Conservation (phyloP, 1,284 basidiomycete species). For the Pterulicium gracile region DNA sequence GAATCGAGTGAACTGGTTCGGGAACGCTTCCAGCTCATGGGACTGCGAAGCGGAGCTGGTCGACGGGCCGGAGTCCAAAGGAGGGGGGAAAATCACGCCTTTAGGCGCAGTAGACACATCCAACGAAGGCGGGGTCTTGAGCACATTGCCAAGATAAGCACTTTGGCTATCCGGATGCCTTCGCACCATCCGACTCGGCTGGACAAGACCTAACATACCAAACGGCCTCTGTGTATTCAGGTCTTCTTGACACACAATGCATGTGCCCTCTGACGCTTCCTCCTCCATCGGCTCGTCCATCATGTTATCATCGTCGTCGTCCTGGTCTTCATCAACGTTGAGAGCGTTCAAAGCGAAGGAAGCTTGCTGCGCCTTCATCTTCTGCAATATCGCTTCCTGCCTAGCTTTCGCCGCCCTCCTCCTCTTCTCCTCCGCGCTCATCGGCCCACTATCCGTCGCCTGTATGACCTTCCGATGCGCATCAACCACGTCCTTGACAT, state of each 20-base stretch:
- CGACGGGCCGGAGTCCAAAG: constrained; percentile 35
- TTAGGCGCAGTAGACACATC: constrained; percentile 36
- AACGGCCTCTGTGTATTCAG: constrained; percentile 69
- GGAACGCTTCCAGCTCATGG: constrained; percentile 38
- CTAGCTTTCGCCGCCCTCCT: constrained; percentile 76
- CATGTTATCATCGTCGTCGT: constrained; percentile 50
- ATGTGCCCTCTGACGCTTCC: constrained; percentile 71
- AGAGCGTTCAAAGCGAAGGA: constrained; percentile 75
- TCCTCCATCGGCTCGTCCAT: constrained; percentile 36
- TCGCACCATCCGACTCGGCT: constrained; percentile 81
- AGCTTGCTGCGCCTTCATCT: constrained; percentile 87
- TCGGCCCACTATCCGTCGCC: constrained; percentile 21
- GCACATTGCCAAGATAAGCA: constrained; percentile 64
- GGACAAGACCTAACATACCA: constrained; percentile 83
- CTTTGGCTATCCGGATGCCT: constrained; percentile 67
- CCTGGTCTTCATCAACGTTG: constrained; percentile 40
- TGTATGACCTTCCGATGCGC: constrained; percentile 35
- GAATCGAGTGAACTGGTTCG: constrained; percentile 62
- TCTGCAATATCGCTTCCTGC: constrained; percentile 83
- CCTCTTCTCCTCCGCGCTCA: constrained; percentile 58
- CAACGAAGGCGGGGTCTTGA: constrained; percentile 55
- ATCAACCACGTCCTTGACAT: constrained; percentile 46
- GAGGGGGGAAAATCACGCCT: constrained; percentile 41
- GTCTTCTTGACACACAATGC: constrained; percentile 97
- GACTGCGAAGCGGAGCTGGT: constrained; percentile 32